A percentile compares a stretch with the other conserved stretches of the same genome.
Conservation (phyloP, 1,284 basidiomycete species). For the Cryptococcus wingfieldii region DNA sequence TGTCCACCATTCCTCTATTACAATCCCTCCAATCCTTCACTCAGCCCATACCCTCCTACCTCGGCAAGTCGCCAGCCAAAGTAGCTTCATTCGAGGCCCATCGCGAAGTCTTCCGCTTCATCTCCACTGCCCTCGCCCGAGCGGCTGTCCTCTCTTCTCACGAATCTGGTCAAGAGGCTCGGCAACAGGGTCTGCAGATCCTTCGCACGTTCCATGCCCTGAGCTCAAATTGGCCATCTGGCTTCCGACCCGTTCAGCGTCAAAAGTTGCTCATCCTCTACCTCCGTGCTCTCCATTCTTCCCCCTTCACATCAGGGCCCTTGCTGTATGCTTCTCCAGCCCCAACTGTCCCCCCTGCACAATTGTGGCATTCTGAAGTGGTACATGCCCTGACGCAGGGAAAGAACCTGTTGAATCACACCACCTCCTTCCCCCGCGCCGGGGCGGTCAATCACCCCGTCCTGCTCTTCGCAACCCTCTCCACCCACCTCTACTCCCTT, state of each 20-base stretch:
- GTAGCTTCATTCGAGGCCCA: conserved; percentile 30
- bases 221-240: conserved; percentile 65
- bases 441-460: conserved; percentile 75
- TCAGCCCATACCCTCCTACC: conserved; percentile 25
- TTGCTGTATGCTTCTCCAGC: conserved; percentile 1
- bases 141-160: conserved; percentile 50
- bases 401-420: conserved; percentile 60
- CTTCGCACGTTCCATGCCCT: conserved; percentile 62
- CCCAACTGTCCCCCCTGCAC: conserved; percentile 28
- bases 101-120: conserved; percentile 41
- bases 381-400: conserved; percentile 65
- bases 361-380: conserved; percentile 62
- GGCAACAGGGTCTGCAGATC: conserved; percentile 52
- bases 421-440: conserved; percentile 75
- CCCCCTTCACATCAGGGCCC: conserved; percentile 15
- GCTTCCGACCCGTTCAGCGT: conserved; percentile 68
- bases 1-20: conserved; percentile 23
- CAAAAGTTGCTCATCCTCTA: conserved; percentile 65
- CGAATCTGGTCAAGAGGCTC: conserved; percentile 27
- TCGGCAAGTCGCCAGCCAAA: conserved; percentile 12
- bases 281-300: conserved; percentile 59
- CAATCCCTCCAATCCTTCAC: conserved; percentile 16
- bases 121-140: conserved; percentile 42
- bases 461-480: conserved; percentile 76
- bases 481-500: conserved; percentile 50